A percentile compares a stretch with the other conserved stretches of the same genome.
These are phyloP conservation scores for Scheffersomyces stambukii DNA, from an alignment of 1,139 yeast species.

Conservation along the genomic window DNA sequence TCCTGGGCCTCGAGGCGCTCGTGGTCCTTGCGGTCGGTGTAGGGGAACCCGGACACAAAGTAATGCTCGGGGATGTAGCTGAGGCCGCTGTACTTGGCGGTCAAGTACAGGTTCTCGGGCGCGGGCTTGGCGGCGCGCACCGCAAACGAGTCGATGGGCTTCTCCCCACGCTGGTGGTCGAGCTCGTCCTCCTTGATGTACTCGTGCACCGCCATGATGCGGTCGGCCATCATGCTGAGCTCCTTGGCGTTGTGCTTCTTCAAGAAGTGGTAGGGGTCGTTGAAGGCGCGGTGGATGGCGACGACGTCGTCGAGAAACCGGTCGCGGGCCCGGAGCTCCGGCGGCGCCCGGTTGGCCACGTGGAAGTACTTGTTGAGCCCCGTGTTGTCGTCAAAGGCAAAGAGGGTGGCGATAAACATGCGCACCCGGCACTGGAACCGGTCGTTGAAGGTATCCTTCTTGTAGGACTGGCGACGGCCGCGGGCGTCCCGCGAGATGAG, in stretches of 20 bases:
- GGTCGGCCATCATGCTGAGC: constrained; percentile 19
- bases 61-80: constrained; percentile 36
- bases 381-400: constrained; percentile 42
- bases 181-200: constrained; percentile 30
- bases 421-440: constrained; percentile 34
- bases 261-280: constrained; percentile 34
- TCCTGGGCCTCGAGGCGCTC: constrained; percentile 17
- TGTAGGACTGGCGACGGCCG: constrained; percentile 24
- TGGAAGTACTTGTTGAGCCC: constrained; percentile 42
- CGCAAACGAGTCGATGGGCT: constrained; percentile 15
- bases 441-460: constrained; percentile 40
- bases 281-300: constrained; percentile 26
- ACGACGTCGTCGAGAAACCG: constrained; percentile 31
- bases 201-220: constrained; percentile 22
- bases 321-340: constrained; percentile 13
- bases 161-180: constrained; percentile 11
- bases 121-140: constrained; percentile 14
- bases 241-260: constrained; percentile 19
- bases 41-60: constrained; percentile 28
- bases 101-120: constrained; percentile 15
- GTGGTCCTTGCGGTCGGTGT: constrained; percentile 15
- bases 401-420: constrained; percentile 27
- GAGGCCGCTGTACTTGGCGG: constrained; percentile 18
- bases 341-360: constrained; percentile 22
- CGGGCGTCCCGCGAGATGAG: constrained; percentile 14